Conservation (phyloP, 768 basidiomycete species). For the Naganishia vishniacii region DNA sequence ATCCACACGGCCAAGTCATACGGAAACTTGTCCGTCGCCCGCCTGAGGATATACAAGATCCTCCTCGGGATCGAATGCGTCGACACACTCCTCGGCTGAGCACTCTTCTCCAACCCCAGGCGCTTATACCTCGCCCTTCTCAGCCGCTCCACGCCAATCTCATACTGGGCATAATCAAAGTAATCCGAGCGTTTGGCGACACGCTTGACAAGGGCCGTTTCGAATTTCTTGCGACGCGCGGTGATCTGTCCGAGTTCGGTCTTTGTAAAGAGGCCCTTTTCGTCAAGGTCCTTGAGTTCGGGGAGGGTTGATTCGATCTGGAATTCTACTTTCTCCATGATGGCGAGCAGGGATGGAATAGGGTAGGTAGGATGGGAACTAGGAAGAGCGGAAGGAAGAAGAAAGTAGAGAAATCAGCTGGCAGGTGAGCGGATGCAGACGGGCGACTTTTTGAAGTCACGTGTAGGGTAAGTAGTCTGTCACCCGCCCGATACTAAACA, state of each 20-base stretch:
- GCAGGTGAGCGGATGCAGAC: background rate
- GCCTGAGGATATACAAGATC: conserved; percentile 84
- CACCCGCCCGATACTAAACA: background rate
- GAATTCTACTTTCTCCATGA: conserved; percentile 89
- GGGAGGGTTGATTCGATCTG: conserved; percentile 95
- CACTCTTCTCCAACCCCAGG: conserved; percentile 9
- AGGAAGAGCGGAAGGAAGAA: background rate
- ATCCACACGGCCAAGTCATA: conserved; percentile 80
- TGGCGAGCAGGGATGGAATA: conserved; percentile 1
- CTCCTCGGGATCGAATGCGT: conserved; percentile 78
- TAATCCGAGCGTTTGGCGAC: conserved; percentile 81
- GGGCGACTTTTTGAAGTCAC: conserved; percentile 3
- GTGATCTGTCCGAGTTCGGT: conserved; percentile 77
- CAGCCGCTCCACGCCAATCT: conserved; percentile 78
- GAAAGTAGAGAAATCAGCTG: background rate
- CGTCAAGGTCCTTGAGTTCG: conserved; percentile 85
- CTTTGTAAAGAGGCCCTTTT: conserved; percentile 78
- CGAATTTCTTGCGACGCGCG: conserved; percentile 74
- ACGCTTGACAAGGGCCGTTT: conserved; percentile 74
- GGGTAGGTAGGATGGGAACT: background rate
- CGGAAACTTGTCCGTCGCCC: conserved; percentile 82
- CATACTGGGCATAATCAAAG: conserved; percentile 83
- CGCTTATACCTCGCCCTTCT: conserved; percentile 68
- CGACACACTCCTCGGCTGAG: conserved; percentile 62
- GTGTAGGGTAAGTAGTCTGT: background rate